Evolutionary conservation across 208 protist genomes (phyloP), one percentile per base, ranked within the genome.

Genomic region (Trypanosoma boissoni): DNA sequence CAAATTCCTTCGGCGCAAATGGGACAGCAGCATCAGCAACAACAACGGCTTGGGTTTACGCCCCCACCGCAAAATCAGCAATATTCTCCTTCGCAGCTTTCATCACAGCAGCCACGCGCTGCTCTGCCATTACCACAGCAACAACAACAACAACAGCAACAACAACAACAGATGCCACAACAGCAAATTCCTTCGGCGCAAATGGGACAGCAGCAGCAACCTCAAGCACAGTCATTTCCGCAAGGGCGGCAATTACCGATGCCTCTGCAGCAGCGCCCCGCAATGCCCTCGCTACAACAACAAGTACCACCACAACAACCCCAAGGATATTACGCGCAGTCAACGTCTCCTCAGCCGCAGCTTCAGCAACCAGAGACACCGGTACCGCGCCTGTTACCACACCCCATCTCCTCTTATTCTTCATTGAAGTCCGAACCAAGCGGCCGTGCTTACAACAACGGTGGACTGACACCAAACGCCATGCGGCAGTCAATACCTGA

Each of bases 351-450:
- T n/a, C n/a, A n/a, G 21, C 39, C 4, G 14, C 56, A 2, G 10
- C 31, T 24, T 34, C 48, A 18, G 21, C 4, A 21, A 3, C 12
- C 46, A 28, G 50, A 3, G 10, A 14, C 43, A 18, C 14, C 60
- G 14, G 24, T 7, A 48, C 70, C 84, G 49, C 72, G 78, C 4
- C 76, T 86, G 8, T 83, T 86, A 80, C 84, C 77, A 12, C 71
- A 91, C 52, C 78, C 80, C 6, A 83, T 86, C 14, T 88, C 80
- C 0, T 36, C 62, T 18, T 86, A 83, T 63, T 82, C 84, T 29
- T 86, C 80, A 21, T 61, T 76, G 77, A 61, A 41, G 9, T 60
- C 51, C 37, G 49, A 37, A 18, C 2, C 32, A 34, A 26, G 58
- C 23, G 14, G 44, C 64, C 34, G 59, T 43, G 53, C n/a, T 42